These are phyloP conservation scores for Aspergillus intermedius DNA, from an alignment of 2,329 filamentous ascomycete species.

Conservation along the genomic window DNA sequence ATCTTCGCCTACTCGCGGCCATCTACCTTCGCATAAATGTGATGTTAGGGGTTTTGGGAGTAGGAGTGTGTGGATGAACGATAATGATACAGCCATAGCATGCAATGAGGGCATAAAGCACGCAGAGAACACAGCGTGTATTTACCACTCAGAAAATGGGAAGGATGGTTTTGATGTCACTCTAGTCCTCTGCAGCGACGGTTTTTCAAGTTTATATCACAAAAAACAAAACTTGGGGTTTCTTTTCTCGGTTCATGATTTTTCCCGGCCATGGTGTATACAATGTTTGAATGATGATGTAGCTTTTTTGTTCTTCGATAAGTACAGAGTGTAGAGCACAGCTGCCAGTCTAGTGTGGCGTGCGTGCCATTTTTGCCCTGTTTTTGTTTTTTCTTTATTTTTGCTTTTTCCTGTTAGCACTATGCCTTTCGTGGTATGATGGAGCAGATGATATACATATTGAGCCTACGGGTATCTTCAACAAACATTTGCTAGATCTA, in stretches of 20 bases:
- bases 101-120: conserved; percentile 34
- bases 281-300: too few relatives aligned
- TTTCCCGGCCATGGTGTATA: conserved; percentile 2
- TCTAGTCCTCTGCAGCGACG: conserved; percentile 36
- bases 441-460: too few relatives aligned
- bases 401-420: too few relatives aligned
- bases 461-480: too few relatives aligned
- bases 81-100: conserved; percentile 38
- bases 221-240: conserved; percentile 32
- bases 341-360: too few relatives aligned
- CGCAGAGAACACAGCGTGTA: conserved; percentile 29
- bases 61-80: conserved; percentile 37
- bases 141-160: conserved; percentile 28
- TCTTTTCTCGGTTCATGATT: conserved; percentile 16
- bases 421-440: too few relatives aligned
- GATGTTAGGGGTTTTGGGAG: conserved; percentile 28
- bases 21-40: conserved; percentile 90
- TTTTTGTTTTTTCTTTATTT: too few relatives aligned
- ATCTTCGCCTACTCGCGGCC: conserved; percentile 89
- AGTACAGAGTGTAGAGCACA: too few relatives aligned
- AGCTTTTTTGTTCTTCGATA: too few relatives aligned
- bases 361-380: too few relatives aligned
- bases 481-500: too few relatives aligned
- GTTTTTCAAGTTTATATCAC: conserved; percentile 32
- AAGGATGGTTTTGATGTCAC: conserved; percentile 34